These are phyloP conservation scores for Thinopyrum elongatum DNA, from an alignment of 176 grass and related monocot genomes.

Conservation along the genomic window DNA sequence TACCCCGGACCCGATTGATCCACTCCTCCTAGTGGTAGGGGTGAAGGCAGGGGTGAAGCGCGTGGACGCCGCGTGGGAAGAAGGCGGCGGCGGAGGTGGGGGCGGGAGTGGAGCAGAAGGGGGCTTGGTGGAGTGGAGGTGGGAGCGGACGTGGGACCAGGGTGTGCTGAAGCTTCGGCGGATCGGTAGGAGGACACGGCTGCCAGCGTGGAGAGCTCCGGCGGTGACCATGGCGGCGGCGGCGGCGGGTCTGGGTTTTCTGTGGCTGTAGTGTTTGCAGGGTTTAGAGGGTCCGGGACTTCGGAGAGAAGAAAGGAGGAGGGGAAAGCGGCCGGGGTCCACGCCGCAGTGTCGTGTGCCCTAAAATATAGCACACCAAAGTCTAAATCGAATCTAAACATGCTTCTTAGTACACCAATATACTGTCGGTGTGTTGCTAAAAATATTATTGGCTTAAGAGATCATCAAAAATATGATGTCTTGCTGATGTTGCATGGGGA, in stretches of 20 bases:
- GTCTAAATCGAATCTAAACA: too few relatives aligned
- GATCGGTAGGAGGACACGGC: slow-evolving; percentile 38
- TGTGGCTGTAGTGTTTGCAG: slow-evolving; percentile 10
- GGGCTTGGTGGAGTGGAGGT: slow-evolving; percentile 46
- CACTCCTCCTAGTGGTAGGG: not conserved
- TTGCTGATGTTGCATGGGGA: too few relatives aligned
- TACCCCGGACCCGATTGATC: slow-evolving; percentile 24
- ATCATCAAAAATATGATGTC: too few relatives aligned
- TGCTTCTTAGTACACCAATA: too few relatives aligned
- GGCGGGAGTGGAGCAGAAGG: slow-evolving; percentile 2
- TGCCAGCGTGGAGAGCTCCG: slow-evolving; percentile 33
- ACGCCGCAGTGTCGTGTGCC: not conserved
- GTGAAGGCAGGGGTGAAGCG: not conserved
- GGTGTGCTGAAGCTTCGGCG: slow-evolving; percentile 11
- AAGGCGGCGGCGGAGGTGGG: slow-evolving; percentile 19
- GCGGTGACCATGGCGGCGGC: slow-evolving; percentile 33
- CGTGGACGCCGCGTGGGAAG: not conserved
- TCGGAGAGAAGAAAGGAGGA: not conserved
- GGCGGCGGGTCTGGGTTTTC: not conserved
- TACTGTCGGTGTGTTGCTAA: too few relatives aligned
- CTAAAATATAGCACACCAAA: not conserved
- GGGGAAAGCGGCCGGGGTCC: not conserved
- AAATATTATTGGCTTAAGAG: too few relatives aligned
- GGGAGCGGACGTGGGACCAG: slow-evolving; percentile 46
- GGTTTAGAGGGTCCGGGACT: not conserved